Conservation (phyloP, 1,284 basidiomycete genomes). For the Ustilago loliicola region DNA sequence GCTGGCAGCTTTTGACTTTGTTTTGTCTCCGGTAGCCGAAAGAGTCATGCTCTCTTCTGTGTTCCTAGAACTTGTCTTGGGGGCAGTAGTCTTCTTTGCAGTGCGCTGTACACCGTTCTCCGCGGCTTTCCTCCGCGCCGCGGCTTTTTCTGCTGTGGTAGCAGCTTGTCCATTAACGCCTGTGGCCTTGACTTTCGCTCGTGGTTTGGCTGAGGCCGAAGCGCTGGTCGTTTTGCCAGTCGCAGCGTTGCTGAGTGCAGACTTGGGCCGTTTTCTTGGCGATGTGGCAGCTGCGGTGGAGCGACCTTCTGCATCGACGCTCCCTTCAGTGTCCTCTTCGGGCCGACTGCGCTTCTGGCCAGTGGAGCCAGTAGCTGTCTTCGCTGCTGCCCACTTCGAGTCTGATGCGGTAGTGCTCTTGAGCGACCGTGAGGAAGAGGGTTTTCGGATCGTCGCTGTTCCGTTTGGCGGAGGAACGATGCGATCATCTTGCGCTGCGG, state of each 20-base stretch:
- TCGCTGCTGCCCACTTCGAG: background rate
- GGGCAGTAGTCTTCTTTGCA: background rate
- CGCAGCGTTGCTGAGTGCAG: background rate
- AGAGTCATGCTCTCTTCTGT: background rate
- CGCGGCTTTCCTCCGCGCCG: conserved; percentile 10
- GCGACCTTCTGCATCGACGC: background rate
- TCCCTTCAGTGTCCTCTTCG: background rate
- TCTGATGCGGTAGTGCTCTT: conserved; percentile 13
- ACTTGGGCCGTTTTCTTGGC: conserved; percentile 27
- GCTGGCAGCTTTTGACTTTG: background rate
- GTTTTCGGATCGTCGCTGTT: conserved; percentile 13
- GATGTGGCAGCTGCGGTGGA: background rate
- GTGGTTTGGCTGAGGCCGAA: conserved; percentile 2
- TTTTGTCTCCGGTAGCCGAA: background rate
- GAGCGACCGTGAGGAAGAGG: conserved; percentile 23
- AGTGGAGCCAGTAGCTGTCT: background rate
- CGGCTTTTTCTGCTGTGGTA: background rate
- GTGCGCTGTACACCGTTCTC: background rate
- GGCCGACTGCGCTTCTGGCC: conserved; percentile 28
- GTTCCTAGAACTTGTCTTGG: background rate
- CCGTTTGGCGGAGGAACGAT: conserved; percentile 29
- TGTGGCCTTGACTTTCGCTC: conserved; percentile 5
- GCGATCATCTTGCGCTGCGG: conserved; percentile 22
- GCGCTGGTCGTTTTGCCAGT: conserved; percentile 10
- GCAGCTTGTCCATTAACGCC: background rate